Percentiles rank a stretch among this genome's conserved stretches.
phyloP scores from a whole-genome alignment of 306 rosid genomes.

The Rosa multiflora region DNA sequence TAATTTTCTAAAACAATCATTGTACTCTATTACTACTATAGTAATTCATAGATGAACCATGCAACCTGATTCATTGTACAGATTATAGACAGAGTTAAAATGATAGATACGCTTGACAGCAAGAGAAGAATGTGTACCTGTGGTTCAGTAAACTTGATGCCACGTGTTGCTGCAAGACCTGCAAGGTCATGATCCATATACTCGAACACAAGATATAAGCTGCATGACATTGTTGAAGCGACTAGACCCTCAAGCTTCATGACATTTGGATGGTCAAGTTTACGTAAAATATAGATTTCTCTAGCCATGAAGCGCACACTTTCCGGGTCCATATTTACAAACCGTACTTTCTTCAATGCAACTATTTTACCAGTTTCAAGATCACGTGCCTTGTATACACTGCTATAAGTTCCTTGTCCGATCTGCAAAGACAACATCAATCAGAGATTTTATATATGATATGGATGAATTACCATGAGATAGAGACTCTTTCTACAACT shows the following conservation, averaged over 20 bases:
- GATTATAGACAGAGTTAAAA: not conserved
- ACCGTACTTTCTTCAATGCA: conserved; percentile 90
- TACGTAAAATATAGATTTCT: conserved; percentile 85
- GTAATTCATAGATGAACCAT: not conserved
- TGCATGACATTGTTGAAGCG: conserved; percentile 76
- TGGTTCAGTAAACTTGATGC: conserved; percentile 68
- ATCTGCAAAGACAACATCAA: conserved; percentile 46
- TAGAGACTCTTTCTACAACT: not conserved
- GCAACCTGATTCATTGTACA: not conserved
- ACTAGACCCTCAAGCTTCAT: conserved; percentile 87
- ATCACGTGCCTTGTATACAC: conserved; percentile 83
- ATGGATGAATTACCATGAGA: not conserved
- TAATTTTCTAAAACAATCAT: not conserved
- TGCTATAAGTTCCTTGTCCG: conserved; percentile 97
- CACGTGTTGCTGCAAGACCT: conserved; percentile 59
- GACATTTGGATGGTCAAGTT: conserved; percentile 89
- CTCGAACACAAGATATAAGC: conserved; percentile 87
- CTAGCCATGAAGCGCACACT: conserved; percentile 98
- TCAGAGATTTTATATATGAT: conserved; percentile 1
- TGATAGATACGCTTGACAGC: not conserved
- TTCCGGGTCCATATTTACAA: conserved; percentile 72
- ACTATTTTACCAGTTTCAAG: conserved; percentile 79
- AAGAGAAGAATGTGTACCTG: conserved; percentile 47
- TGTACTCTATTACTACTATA: not conserved
- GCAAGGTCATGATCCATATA: conserved; percentile 98